Percentiles rank a stretch among this genome's conserved stretches.
Evolutionary conservation across 148 eudicot genomes (phyloP).

Genomic region (Heliamphora exappendiculata): DNA sequence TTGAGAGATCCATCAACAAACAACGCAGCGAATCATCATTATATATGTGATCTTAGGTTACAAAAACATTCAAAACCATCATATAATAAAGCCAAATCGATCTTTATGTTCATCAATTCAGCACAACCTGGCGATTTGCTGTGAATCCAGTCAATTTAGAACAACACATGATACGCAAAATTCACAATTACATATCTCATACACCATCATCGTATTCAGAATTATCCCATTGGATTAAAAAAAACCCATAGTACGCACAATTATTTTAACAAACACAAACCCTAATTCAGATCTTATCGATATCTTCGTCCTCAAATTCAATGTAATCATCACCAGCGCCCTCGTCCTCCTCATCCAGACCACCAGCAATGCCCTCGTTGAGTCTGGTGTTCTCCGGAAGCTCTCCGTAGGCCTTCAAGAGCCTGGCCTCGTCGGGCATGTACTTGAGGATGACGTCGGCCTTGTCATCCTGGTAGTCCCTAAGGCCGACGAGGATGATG

Average conservation of each 20-base stretch:
- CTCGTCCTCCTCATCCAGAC: slow-evolving; percentile 61
- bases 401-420: slow-evolving; percentile 86
- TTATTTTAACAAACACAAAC: slow-evolving; percentile 2
- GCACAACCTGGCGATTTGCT: not conserved
- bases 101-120: no score
- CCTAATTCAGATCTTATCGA: slow-evolving; percentile 50
- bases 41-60: no score
- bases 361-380: slow-evolving; percentile 61
- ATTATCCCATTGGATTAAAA: not conserved
- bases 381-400: slow-evolving; percentile 67
- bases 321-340: slow-evolving; percentile 52
- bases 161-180: not conserved
- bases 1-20: not conserved
- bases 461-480: slow-evolving; percentile 81
- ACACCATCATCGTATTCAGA: not conserved
- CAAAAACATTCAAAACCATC: not conserved
- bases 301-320: slow-evolving; percentile 88
- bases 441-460: slow-evolving; percentile 40
- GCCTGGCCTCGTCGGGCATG: slow-evolving; percentile 37
- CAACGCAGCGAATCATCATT: no score
- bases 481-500: slow-evolving; percentile 75
- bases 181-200: not conserved
- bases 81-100: no score
- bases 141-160: not conserved
- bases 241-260: not conserved